A percentile compares a stretch with the other conserved stretches of the same genome.
phyloP scores from a whole-genome alignment of 805 yeast genomes.

The Monosporozyma siamensis region DNA sequence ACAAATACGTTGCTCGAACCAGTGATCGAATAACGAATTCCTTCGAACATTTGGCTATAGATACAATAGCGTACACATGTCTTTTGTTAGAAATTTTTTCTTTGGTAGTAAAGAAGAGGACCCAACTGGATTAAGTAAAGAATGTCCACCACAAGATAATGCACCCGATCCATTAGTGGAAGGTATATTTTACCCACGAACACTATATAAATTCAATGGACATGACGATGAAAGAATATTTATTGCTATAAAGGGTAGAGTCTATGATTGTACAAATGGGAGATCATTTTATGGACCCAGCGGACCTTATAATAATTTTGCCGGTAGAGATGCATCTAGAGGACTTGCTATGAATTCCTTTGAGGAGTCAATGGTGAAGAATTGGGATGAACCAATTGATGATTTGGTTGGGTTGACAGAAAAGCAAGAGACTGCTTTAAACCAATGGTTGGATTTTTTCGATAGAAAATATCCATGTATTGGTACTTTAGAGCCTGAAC shows the following conservation, averaged over 20 bases:
- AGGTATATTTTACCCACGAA: slow-evolving; percentile 59
- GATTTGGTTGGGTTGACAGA: slow-evolving; percentile 48
- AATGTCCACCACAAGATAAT: slow-evolving; percentile 9
- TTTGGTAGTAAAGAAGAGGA: slow-evolving; percentile 29
- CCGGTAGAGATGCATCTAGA: slow-evolving; percentile 91
- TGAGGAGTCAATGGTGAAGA: slow-evolving; percentile 55
- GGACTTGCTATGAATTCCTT: slow-evolving; percentile 86
- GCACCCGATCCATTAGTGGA: slow-evolving; percentile 33
- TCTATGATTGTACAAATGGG: slow-evolving; percentile 74
- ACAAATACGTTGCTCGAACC: no score
- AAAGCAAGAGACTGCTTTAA: slow-evolving; percentile 56
- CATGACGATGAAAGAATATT: slow-evolving; percentile 69
- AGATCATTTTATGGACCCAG: slow-evolving; percentile 89
- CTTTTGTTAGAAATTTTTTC: slow-evolving; percentile 26
- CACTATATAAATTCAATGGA: slow-evolving; percentile 72
- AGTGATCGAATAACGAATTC: no score
- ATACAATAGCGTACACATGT: slow-evolving; percentile 16
- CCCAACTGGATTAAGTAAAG: slow-evolving; percentile 26
- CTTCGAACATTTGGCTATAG: not conserved
- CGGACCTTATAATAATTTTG: slow-evolving; percentile 89
- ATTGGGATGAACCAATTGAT: slow-evolving; percentile 73
- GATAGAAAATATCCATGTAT: slow-evolving; percentile 71
- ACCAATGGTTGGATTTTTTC: slow-evolving; percentile 82
- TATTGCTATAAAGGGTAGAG: slow-evolving; percentile 77
- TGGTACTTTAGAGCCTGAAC: slow-evolving; percentile 54